Evolutionary conservation across 1,139 yeast genomes (phyloP), one percentile per base, ranked within the genome.

Genomic region (Candida sanyaensis): DNA sequence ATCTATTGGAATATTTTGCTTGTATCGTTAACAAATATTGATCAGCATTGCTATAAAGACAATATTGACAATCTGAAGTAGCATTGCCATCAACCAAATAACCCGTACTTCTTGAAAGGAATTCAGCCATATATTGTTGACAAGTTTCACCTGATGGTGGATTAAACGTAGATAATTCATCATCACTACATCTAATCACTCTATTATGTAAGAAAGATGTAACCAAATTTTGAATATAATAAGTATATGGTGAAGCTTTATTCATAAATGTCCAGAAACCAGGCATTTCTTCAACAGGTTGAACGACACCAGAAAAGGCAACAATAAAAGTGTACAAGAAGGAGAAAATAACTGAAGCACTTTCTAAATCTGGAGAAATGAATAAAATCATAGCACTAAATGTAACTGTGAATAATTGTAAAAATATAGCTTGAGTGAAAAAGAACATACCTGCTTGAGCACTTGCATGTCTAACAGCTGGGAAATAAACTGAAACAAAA

Each of bases 231-330:
- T 82, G 83, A 46, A 86, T 77, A 55, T 83, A 72, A 58, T 86
- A 87, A 1, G 90, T 84, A 65, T 81, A 79, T 24, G 93, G 93
- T 6, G 88, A 81, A 2, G 78, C 78, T 59, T 84, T 80, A 69
- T 84, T 81, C 88, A 87, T 84, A 48, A 66, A 67, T 1, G 62
- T 65, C 85, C 86, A 86, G 68, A 87, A 86, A 1, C 84, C 83
- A n/a, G 87, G 88, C 78, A 84, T 77, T 48, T 78, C 68, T 3
- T 58, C 48, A 21, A 66, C 68, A 12, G 86, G 86, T 60, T 83
- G 88, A 45, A 81, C 78, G 50, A 84, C 84, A 62, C 89, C 89
- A 59, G 84, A 77, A 68, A 83, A 83, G 9, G 77, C 69, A 48
- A 83, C 71, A 65, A 81, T 66, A 51, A 83, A 78, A 6, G 84